Evolutionary conservation across 208 protist species (phyloP).

Genomic region (Leishmania major): DNA sequence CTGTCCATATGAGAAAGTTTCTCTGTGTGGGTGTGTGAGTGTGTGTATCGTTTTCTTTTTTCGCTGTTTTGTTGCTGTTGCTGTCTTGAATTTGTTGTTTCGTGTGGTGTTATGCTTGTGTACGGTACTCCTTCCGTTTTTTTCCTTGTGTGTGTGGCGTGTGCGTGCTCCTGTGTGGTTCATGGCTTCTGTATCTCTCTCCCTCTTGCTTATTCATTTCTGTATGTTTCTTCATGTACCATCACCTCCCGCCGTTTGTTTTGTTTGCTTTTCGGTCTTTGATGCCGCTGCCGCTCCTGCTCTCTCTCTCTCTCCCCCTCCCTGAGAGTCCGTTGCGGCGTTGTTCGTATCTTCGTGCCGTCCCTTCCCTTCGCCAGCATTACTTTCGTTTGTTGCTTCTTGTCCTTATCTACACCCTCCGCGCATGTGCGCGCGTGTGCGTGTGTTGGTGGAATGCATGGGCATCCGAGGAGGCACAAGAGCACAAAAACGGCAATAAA

Average conservation of each 20-base stretch:
- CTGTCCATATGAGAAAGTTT: too few relatives aligned
- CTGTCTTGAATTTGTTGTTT: too few relatives aligned
- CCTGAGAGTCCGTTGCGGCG: background rate
- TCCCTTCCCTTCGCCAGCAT: background rate
- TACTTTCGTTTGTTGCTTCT: background rate
- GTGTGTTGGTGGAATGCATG: background rate
- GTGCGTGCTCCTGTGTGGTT: background rate
- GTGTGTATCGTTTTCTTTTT: background rate
- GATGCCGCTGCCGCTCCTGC: slow-evolving; percentile 4
- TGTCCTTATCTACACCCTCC: background rate
- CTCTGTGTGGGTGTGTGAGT: background rate
- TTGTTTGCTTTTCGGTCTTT: slow-evolving; percentile 8
- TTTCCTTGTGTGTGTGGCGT: background rate
- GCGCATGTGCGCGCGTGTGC: background rate
- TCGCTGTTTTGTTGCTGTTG: too few relatives aligned
- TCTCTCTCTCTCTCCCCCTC: background rate
- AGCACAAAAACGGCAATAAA: background rate
- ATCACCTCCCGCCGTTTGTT: background rate
- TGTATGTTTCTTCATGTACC: too few relatives aligned
- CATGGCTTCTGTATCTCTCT: too few relatives aligned
- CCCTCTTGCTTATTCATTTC: too few relatives aligned
- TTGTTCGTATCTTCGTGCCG: slow-evolving; percentile 7
- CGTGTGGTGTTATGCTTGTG: too few relatives aligned
- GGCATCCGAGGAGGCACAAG: background rate
- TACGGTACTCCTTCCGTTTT: too few relatives aligned